These are phyloP conservation scores for Saccharomycopsis javanensis DNA, from an alignment of 805 yeast species.

Conservation along the genomic window DNA sequence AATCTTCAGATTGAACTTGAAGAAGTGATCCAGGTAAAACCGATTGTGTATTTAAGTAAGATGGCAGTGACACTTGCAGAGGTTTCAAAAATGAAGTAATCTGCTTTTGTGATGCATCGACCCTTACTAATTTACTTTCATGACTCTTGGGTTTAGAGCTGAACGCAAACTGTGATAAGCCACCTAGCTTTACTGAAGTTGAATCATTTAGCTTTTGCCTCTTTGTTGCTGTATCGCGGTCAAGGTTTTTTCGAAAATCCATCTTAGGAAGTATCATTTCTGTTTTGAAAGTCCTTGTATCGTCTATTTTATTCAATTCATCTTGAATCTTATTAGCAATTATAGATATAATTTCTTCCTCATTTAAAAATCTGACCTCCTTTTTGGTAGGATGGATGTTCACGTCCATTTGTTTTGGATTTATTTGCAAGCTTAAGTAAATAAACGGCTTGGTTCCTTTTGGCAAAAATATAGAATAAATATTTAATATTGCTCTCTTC, in stretches of 20 bases:
- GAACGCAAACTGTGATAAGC: neutral
- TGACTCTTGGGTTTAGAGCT: conserved; percentile 30
- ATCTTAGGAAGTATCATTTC: conserved; percentile 28
- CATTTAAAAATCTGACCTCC: conserved; percentile 78
- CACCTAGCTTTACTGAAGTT: conserved; percentile 1
- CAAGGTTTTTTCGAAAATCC: neutral
- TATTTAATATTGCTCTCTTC: conserved; percentile 51
- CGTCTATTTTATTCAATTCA: conserved; percentile 46
- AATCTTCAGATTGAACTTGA: neutral
- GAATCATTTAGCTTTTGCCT: neutral
- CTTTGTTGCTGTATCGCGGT: neutral
- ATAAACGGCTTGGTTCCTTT: conserved; percentile 71
- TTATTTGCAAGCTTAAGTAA: conserved; percentile 59
- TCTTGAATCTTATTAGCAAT: conserved; percentile 43
- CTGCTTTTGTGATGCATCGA: conserved; percentile 56
- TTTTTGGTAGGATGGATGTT: conserved; percentile 94
- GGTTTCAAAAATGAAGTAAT: conserved; percentile 27
- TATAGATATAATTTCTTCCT: conserved; percentile 70
- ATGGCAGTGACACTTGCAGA: neutral
- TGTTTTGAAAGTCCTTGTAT: conserved; percentile 57
- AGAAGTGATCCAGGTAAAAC: neutral
- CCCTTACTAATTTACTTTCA: conserved; percentile 62
- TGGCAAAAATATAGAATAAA: conserved; percentile 62
- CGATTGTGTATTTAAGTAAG: neutral
- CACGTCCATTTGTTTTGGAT: conserved; percentile 72